Percentiles rank a stretch among this genome's conserved stretches.
These are phyloP conservation scores for Wickerhamiella nectarea DNA, from an alignment of 805 yeast species.

Conservation along the genomic window DNA sequence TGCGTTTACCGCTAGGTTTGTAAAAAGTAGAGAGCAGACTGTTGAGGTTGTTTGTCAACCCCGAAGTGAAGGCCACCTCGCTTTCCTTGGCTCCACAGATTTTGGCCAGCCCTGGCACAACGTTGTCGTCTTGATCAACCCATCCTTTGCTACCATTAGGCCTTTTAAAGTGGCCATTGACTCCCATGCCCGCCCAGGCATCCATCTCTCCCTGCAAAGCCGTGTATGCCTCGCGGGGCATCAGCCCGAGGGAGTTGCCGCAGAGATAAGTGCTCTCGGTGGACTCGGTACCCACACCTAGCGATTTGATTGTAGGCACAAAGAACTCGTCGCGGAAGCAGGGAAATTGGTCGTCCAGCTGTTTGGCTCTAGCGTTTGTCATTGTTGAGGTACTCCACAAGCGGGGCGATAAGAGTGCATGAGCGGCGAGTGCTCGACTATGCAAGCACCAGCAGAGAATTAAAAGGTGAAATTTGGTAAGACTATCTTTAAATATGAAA, in stretches of 20 bases:
- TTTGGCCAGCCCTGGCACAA: slow-evolving; percentile 52
- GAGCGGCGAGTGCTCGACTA: too few relatives aligned
- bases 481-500: too few relatives aligned
- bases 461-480: too few relatives aligned
- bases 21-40: slow-evolving; percentile 61
- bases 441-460: too few relatives aligned
- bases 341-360: slow-evolving; percentile 32
- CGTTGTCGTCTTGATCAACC: slow-evolving; percentile 75
- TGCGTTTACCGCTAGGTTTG: slow-evolving; percentile 42
- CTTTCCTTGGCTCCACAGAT: slow-evolving; percentile 46
- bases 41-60: slow-evolving; percentile 72
- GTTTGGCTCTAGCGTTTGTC: slow-evolving; percentile 11
- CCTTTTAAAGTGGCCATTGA: slow-evolving; percentile 60
- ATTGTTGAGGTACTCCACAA: too few relatives aligned
- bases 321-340: slow-evolving; percentile 36
- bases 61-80: slow-evolving; percentile 82
- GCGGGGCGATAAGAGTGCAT: too few relatives aligned
- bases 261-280: slow-evolving; percentile 48
- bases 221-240: slow-evolving; percentile 52
- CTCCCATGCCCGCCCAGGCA: slow-evolving; percentile 75
- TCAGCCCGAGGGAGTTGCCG: slow-evolving; percentile 88
- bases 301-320: slow-evolving; percentile 51
- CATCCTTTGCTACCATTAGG: slow-evolving; percentile 42
- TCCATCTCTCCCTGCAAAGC: slow-evolving; percentile 55
- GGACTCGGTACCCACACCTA: slow-evolving; percentile 32